A percentile compares a stretch with the other conserved stretches of the same genome.
phyloP scores from a whole-genome alignment of 805 yeast genomes.

The Kodamaea laetipori region DNA sequence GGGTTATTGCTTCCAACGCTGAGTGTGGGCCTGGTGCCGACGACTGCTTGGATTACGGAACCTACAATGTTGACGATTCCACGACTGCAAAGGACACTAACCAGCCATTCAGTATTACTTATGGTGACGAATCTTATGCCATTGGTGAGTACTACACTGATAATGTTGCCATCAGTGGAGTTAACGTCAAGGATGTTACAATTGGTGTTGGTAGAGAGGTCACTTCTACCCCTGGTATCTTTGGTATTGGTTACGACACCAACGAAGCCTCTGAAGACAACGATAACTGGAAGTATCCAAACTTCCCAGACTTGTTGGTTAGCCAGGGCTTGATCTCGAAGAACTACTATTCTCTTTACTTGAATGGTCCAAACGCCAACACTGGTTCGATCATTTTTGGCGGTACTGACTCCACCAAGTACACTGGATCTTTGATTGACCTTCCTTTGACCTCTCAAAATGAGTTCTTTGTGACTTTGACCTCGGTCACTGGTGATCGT shows the following conservation, averaged over 20 bases:
- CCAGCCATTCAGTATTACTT: not conserved
- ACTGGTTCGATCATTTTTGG: constrained; percentile 20
- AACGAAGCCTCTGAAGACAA: constrained; percentile 6
- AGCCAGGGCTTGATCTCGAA: constrained; percentile 11
- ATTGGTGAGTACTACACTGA: constrained; percentile 9
- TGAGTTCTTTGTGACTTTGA: constrained; percentile 7
- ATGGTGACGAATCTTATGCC: constrained; percentile 6
- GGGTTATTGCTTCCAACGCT: constrained; percentile 13
- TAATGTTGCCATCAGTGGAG: constrained; percentile 6
- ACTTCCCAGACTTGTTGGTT: constrained; percentile 4
- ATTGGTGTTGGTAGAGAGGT: constrained; percentile 5
- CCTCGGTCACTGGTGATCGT: not conserved
- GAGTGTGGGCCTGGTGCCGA: constrained; percentile 1
- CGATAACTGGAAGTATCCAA: constrained; percentile 4
- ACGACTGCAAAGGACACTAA: constrained; percentile 9
- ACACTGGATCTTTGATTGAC: constrained; percentile 8
- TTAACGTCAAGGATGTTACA: not conserved
- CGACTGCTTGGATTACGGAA: not conserved
- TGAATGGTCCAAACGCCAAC: constrained; percentile 11
- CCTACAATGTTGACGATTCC: constrained; percentile 11
- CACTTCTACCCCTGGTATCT: constrained; percentile 4
- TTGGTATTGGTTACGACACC: constrained; percentile 9
- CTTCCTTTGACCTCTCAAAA: not conserved
- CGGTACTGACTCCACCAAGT: constrained; percentile 20
- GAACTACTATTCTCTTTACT: constrained; percentile 17